Evolutionary conservation across 1,284 basidiomycete genomes (phyloP), one percentile per base, ranked within the genome.

Genomic region (Lentinula novae-zelandiae): DNA sequence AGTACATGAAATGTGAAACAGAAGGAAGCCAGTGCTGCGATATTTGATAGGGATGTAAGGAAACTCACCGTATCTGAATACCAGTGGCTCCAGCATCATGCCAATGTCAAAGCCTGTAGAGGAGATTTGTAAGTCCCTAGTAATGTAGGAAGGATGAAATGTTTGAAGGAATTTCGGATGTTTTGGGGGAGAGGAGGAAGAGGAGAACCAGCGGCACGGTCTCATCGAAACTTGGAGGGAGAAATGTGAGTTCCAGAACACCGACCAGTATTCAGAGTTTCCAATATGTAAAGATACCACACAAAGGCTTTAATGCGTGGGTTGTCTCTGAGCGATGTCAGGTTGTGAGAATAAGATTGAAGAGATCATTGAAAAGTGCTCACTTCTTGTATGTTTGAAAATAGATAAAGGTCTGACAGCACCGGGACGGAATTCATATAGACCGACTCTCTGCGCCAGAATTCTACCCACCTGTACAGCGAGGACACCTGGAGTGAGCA

Each of bases 221-320:
- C 22, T 22, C 22, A 22, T 22, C 22, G 22, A 22, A 22, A 22
- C 22, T 22, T 22, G 22, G 22, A 22, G 22, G 2, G 22, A 22
- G 22, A 22, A 22, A 22, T 22, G 22, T 22, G 22, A 22, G 22
- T 22, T 22, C 22, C 22, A 8, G 48, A 20, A 49, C 1, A 58
- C 22, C 0, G 7, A 7, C 36, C 69, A 0, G 72, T 72, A 55
- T 73, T 71, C 3, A 66, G 39, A 0, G 70, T 70, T 56, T 75
- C 74, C 3, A 69, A 63, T 22, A 71, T 55, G 22, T 71, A 70
- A 2, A 72, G 62, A 61, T 72, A 73, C 55, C 22, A 71, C 66
- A 70, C 71, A 48, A 40, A 42, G 36, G 38, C 38, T 50, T 15
- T 27, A 9, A 55, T 55, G 10, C 8, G 38, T 20, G 49, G 5